phyloP scores from a whole-genome alignment of 805 yeast genomes.

The Ogataea degrootiae region DNA sequence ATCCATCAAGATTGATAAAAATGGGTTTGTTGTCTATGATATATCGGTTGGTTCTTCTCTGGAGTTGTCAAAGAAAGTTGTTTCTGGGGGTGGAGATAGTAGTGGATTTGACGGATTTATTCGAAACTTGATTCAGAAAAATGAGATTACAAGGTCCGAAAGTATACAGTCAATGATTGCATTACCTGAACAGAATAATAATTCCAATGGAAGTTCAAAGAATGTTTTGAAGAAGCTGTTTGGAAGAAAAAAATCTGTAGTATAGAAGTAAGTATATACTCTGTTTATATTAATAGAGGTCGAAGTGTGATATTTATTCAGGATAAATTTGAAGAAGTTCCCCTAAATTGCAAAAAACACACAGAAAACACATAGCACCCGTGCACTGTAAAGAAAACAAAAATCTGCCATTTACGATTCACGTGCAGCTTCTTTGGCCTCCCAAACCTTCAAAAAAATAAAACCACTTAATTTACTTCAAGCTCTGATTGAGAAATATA shows the following conservation, averaged over 20 bases:
- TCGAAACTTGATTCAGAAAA: constrained; percentile 5
- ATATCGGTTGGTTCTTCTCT: not conserved
- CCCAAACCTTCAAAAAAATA: no score
- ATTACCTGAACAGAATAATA: not conserved
- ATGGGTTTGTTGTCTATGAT: constrained; percentile 16
- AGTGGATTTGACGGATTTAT: constrained; percentile 11
- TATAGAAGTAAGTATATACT: not conserved
- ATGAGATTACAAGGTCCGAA: constrained; percentile 11
- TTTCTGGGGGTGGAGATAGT: constrained; percentile 1
- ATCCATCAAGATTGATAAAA: constrained; percentile 11
- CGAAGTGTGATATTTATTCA: no score
- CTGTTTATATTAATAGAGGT: not conserved
- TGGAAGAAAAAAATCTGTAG: constrained; percentile 9
- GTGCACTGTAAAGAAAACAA: no score
- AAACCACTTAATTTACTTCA: no score
- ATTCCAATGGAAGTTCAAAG: constrained; percentile 6
- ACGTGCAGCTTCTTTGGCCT: no score
- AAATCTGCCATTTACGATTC: no score
- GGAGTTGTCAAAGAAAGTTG: not conserved
- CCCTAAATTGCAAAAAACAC: no score
- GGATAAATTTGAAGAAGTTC: no score
- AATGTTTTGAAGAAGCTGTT: constrained; percentile 21
- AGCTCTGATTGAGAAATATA: no score
- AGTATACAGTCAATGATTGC: constrained; percentile 15
- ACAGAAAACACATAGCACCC: no score